Base-by-base conservation (phyloP, 1,284 basidiomycete genomes). In the Cryptococcus amylolentus region DNA sequence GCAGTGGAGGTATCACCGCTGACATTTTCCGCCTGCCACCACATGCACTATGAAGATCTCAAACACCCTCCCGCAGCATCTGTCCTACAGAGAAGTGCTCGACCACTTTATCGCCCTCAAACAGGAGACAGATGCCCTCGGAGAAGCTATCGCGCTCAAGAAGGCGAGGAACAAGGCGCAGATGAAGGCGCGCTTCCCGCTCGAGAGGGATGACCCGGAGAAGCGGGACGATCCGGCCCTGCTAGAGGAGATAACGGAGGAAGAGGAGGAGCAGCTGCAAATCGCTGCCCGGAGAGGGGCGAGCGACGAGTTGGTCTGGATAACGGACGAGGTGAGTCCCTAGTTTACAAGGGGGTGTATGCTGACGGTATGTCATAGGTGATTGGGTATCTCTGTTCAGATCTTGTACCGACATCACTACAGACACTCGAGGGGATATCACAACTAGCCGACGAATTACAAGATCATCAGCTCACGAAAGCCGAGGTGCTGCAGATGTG, bases 401-500 rank as follows among this genome's bases (percentile, higher is more conserved):
- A 67, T 39, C 63, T 65, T 51, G 69, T 62, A 16, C 86, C 89
- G 5, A 88, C 86, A 0, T 74, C 79, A 0, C 75, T 80, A 14
- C 92, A 96, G 73, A 85, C 83, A 1, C 80, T 82, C 0, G 81
- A 83, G 42, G 82, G 84, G 13, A 84, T 96, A 52, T 75, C 82
- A 1, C 79, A 80, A 51, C 84, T 96, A 14, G 83, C 88, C 13
- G 83, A 84, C 59, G 78, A 79, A 39, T 83, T 96, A 12, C 82
- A 83, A 13, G 78, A 83, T 44, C 88, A 85, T 58, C 82, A 84
- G 9, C 79, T 97, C 58, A 94, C 91, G 0, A 95, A 94, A 68
- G 85, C 88, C 4, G 93, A 97, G 80, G 90, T 93, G 65, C 81
- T 97, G 4, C 91, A 95, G 71, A 83, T 95, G 38, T 86, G 91